phyloP scores from a whole-genome alignment of 2,329 filamentous ascomycete species.

The Metarhizium sp. region DNA sequence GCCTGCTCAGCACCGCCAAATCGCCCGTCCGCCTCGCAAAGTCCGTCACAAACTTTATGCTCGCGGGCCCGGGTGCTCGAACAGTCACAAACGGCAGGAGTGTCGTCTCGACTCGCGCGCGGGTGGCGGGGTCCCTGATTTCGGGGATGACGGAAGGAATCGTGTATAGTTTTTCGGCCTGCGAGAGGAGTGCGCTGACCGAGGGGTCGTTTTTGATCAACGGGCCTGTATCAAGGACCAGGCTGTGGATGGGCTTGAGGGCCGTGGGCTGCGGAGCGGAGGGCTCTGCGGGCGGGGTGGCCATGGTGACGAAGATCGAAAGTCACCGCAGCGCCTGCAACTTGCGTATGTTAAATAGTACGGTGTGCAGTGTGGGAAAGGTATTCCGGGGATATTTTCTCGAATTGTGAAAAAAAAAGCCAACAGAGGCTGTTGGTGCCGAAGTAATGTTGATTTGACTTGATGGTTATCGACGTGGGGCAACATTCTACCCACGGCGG shows the following conservation, averaged over 20 bases:
- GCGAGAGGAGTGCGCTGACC: conserved; percentile 69
- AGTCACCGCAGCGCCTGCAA: neutral
- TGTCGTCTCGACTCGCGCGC: conserved; percentile 72
- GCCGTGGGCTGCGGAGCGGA: conserved; percentile 6
- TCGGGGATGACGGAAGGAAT: conserved; percentile 80
- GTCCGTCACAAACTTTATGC: conserved; percentile 68
- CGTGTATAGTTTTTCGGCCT: conserved; percentile 70
- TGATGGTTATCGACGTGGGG: neutral
- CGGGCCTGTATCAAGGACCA: conserved; percentile 84
- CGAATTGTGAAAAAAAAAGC: neutral
- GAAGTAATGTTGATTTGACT: neutral
- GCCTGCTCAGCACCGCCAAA: conserved; percentile 73
- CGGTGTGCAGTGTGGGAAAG: neutral
- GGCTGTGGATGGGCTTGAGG: conserved; percentile 64
- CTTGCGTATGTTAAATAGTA: neutral
- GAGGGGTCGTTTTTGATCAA: conserved; percentile 89
- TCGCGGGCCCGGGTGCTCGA: conserved; percentile 64
- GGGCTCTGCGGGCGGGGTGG: conserved; percentile 4
- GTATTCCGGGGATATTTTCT: neutral
- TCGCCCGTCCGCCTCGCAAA: conserved; percentile 90
- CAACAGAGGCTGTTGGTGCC: no score
- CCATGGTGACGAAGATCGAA: neutral
- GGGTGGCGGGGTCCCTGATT: conserved; percentile 76
- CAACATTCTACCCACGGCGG: neutral
- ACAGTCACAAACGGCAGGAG: conserved; percentile 78